Evolutionary conservation across 208 protist genomes (phyloP).

Genomic region (Wallacemonas collosoma): DNA sequence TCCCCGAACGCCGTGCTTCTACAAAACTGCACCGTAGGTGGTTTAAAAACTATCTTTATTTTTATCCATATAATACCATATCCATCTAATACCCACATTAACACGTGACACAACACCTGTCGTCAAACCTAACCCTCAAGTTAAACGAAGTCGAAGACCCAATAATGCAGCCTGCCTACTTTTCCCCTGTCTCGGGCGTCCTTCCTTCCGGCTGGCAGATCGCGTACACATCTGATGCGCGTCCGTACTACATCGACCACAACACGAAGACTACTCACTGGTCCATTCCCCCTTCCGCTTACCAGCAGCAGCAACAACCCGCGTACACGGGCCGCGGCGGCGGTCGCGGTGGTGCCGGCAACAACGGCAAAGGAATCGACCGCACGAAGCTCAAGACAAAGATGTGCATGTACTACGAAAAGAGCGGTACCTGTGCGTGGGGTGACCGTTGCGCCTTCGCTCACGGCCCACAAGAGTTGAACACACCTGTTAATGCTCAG

Average conservation of each 20-base stretch:
- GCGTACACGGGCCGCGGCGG: slow-evolving; percentile 30
- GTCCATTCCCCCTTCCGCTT: slow-evolving; percentile 53
- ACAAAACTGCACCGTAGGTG: not conserved
- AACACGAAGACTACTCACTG: slow-evolving; percentile 89
- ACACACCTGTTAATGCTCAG: slow-evolving; percentile 24
- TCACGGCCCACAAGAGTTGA: slow-evolving; percentile 71
- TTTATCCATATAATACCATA: slow-evolving; percentile 16
- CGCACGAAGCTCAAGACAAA: slow-evolving; percentile 81
- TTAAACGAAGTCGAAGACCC: slow-evolving; percentile 4
- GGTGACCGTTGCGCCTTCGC: slow-evolving; percentile 86
- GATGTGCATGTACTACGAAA: slow-evolving; percentile 89
- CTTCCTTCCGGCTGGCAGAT: slow-evolving; percentile 82
- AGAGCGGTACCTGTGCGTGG: slow-evolving; percentile 80
- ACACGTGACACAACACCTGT: slow-evolving; percentile 6
- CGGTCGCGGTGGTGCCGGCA: slow-evolving; percentile 28
- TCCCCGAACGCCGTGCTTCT: not conserved
- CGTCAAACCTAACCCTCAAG: not conserved
- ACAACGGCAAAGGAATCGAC: slow-evolving; percentile 68
- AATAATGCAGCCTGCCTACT: slow-evolving; percentile 66
- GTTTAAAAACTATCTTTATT: slow-evolving; percentile 19
- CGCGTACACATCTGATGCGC: slow-evolving; percentile 66
- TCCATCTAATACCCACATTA: slow-evolving; percentile 23
- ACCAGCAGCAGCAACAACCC: slow-evolving; percentile 27
- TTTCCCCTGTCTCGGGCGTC: slow-evolving; percentile 41
- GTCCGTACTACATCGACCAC: slow-evolving; percentile 86